Evolutionary conservation across 139 green algal species (phyloP).

Genomic region (Marvania coccoides): DNA sequence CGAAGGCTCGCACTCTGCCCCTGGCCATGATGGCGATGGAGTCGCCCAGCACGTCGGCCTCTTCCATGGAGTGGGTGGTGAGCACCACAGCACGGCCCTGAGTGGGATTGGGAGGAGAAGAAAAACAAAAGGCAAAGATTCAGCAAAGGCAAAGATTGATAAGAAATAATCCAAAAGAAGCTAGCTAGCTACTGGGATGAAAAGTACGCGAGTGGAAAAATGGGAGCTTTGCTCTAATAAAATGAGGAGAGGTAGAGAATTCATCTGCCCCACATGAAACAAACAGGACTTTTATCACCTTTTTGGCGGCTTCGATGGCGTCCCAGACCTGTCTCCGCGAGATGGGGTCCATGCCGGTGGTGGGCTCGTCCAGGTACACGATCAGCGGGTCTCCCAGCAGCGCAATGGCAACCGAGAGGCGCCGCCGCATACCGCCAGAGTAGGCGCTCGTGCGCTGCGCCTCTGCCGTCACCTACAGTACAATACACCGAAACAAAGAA

Average conservation of each 20-base stretch:
- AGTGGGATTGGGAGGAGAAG: too few relatives aligned
- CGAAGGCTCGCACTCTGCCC: constrained; percentile 73
- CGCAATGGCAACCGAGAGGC: constrained; percentile 79
- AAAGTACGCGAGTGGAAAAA: too few relatives aligned
- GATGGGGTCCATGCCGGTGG: constrained; percentile 86
- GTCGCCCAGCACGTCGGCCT: constrained; percentile 91
- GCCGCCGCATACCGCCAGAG: constrained; percentile 77
- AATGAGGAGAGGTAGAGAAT: too few relatives aligned
- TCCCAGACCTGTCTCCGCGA: constrained; percentile 87
- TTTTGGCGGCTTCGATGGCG: constrained; percentile 75
- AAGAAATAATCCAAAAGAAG: too few relatives aligned
- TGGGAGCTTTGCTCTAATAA: too few relatives aligned
- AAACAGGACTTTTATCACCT: neutral
- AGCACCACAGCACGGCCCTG: constrained; percentile 72
- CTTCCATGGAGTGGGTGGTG: constrained; percentile 96
- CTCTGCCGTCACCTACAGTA: constrained; percentile 7
- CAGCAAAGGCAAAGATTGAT: constrained; percentile 7
- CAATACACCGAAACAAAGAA: too few relatives aligned
- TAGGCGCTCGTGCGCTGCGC: constrained; percentile 34
- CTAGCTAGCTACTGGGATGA: too few relatives aligned
- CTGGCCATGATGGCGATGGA: constrained; percentile 90
- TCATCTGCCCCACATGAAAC: neutral
- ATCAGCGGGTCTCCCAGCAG: constrained; percentile 86
- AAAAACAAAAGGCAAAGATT: neutral
- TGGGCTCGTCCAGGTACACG: constrained; percentile 94